Evolutionary conservation across 768 basidiomycete genomes (phyloP).

Genomic region (Agaricus sinodeliciosus): DNA sequence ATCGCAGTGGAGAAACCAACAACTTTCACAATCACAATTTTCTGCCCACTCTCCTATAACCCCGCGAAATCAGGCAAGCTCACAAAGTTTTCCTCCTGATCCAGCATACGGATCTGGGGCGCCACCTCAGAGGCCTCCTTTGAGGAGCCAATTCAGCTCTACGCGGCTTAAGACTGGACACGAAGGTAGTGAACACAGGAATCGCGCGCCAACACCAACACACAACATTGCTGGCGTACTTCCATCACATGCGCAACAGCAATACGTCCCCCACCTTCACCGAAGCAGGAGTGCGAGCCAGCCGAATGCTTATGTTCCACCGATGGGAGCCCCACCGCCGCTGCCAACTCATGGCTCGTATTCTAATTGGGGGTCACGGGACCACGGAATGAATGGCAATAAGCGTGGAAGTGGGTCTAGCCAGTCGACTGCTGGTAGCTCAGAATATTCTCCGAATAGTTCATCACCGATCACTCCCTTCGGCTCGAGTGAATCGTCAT

Average conservation of each 20-base stretch:
- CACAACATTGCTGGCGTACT: conserved; percentile 7
- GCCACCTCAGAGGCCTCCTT: conserved; percentile 30
- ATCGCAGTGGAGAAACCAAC: conserved; percentile 52
- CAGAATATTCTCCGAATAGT: conserved; percentile 80
- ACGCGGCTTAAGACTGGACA: conserved; percentile 50
- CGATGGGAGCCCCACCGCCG: conserved; percentile 48
- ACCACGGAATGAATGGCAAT: conserved; percentile 28
- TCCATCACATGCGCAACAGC: conserved; percentile 8
- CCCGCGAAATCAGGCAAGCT: conserved; percentile 40
- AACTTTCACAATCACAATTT: conserved; percentile 20
- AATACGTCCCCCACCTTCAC: conserved; percentile 23
- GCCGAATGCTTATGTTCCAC: conserved; percentile 63
- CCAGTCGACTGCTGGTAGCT: conserved; percentile 74
- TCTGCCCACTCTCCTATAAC: conserved; percentile 26
- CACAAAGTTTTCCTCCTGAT: conserved; percentile 39
- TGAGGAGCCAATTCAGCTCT: conserved; percentile 69
- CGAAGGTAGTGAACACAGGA: conserved; percentile 24
- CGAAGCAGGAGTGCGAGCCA: conserved; percentile 79
- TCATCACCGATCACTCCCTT: conserved; percentile 86
- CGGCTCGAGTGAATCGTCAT: conserved; percentile 82
- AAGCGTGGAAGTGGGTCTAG: conserved; percentile 85
- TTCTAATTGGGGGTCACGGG: conserved; percentile 31
- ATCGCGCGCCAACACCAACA: conserved; percentile 12
- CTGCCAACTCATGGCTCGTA: conserved; percentile 35
- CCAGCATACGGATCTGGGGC: conserved; percentile 30